phyloP scores from a whole-genome alignment of 2,329 filamentous ascomycete genomes.

The Hymenoscyphus infarciens region DNA sequence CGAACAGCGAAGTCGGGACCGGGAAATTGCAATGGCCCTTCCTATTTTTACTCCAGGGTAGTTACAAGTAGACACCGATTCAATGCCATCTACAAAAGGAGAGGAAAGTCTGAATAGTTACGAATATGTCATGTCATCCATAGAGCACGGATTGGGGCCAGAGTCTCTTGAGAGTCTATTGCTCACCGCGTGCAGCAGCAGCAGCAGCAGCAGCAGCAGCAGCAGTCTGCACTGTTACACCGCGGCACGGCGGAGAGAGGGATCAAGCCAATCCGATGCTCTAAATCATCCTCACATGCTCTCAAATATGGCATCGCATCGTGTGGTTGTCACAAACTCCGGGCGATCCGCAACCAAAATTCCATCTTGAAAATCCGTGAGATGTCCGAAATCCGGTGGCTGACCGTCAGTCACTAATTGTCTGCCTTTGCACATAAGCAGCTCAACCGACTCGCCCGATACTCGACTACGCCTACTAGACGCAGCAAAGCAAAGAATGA shows the following conservation, averaged over 20 bases:
- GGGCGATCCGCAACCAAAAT: constrained; percentile 7
- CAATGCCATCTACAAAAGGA: too few relatives aligned
- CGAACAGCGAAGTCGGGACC: too few relatives aligned
- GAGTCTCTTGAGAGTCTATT: constrained; percentile 1
- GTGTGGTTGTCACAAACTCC: neutral
- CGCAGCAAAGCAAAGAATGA: too few relatives aligned
- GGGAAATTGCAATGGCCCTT: too few relatives aligned
- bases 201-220: too few relatives aligned
- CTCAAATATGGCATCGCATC: neutral
- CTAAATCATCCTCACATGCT: neutral
- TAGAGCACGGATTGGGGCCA: neutral
- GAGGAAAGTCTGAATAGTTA: too few relatives aligned
- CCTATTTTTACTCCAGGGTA: too few relatives aligned
- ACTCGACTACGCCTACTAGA: too few relatives aligned
- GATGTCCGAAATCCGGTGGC: neutral
- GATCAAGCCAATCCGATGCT: neutral
- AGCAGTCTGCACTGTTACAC: neutral
- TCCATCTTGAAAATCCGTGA: neutral
- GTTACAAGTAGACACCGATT: too few relatives aligned
- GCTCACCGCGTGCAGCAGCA: neutral
- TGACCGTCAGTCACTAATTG: neutral
- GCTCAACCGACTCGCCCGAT: too few relatives aligned
- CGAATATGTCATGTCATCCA: too few relatives aligned
- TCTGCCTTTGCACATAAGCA: too few relatives aligned
- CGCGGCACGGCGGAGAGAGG: neutral